A percentile compares a stretch with the other conserved stretches of the same genome.
Evolutionary conservation across 768 basidiomycete species (phyloP).

Genomic region (Naganishia friedmannii): DNA sequence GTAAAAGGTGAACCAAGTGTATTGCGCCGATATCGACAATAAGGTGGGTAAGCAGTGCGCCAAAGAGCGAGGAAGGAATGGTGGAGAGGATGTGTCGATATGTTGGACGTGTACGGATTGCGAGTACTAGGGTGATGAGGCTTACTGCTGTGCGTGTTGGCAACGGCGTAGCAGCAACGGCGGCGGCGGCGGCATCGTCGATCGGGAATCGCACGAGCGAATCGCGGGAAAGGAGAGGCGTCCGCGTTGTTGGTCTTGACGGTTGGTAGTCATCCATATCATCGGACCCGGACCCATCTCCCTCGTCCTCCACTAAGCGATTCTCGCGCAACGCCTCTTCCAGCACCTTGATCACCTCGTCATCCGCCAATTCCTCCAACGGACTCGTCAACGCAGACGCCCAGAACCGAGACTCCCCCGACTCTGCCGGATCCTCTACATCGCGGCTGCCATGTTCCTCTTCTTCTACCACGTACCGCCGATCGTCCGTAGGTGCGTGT

Average conservation of each 20-base stretch:
- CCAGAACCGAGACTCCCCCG: not conserved
- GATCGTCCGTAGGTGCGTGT: not conserved
- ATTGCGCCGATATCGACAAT: slow-evolving; percentile 10
- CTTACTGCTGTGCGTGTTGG: slow-evolving; percentile 1
- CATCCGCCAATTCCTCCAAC: slow-evolving; percentile 15
- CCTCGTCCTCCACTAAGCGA: not conserved
- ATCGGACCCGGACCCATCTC: not conserved
- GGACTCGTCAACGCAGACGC: slow-evolving; percentile 20
- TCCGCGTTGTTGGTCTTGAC: not conserved
- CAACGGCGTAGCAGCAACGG: not conserved
- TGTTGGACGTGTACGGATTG: slow-evolving; percentile 17
- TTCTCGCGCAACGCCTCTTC: slow-evolving; percentile 3
- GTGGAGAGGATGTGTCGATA: slow-evolving; percentile 16
- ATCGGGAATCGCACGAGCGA: too few relatives aligned
- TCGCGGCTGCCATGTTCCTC: not conserved
- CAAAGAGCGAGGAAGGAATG: not conserved
- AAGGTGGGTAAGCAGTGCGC: slow-evolving; percentile 4
- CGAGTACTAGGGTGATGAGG: slow-evolving; percentile 9
- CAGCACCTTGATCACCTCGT: slow-evolving; percentile 16
- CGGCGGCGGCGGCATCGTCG: not conserved
- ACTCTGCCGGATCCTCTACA: not conserved
- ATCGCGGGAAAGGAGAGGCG: not conserved
- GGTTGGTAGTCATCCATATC: not conserved
- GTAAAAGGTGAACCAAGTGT: slow-evolving; percentile 8
- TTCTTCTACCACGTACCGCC: too few relatives aligned